These are phyloP conservation scores for Leptodermis oblonga DNA, from an alignment of 257 asterid genomes.

Conservation along the genomic window DNA sequence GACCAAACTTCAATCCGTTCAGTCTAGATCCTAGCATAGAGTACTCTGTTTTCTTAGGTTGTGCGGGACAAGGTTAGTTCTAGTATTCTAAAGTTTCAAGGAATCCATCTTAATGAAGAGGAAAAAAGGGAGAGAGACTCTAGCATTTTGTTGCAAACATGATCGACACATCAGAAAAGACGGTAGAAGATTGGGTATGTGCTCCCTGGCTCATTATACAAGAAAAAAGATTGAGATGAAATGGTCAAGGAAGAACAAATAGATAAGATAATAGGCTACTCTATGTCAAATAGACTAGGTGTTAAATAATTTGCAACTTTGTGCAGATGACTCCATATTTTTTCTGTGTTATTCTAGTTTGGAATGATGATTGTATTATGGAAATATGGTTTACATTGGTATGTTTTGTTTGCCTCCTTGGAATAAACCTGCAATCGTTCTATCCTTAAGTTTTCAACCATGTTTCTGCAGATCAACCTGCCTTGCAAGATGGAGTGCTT, in stretches of 20 bases:
- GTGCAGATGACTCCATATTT: not conserved
- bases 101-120: not conserved
- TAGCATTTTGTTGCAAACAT: not conserved
- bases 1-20: not conserved
- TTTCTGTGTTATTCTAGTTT: not conserved
- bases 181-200: not conserved
- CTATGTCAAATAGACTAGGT: not conserved
- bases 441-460: constrained; percentile 12
- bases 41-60: not conserved
- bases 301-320: not conserved
- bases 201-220: not conserved
- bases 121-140: not conserved
- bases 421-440: not conserved
- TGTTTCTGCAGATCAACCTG: constrained; percentile 41
- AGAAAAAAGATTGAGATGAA: not conserved
- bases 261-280: not conserved
- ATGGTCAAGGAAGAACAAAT: not conserved
- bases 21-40: not conserved
- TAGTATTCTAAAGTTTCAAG: not conserved
- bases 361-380: not conserved
- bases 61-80: not conserved
- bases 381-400: not conserved
- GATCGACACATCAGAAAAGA: not conserved
- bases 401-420: not conserved
- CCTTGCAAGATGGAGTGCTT: constrained; percentile 57